These are phyloP conservation scores for Pisolithus sp. DNA, from an alignment of 768 basidiomycete species.

Conservation along the genomic window DNA sequence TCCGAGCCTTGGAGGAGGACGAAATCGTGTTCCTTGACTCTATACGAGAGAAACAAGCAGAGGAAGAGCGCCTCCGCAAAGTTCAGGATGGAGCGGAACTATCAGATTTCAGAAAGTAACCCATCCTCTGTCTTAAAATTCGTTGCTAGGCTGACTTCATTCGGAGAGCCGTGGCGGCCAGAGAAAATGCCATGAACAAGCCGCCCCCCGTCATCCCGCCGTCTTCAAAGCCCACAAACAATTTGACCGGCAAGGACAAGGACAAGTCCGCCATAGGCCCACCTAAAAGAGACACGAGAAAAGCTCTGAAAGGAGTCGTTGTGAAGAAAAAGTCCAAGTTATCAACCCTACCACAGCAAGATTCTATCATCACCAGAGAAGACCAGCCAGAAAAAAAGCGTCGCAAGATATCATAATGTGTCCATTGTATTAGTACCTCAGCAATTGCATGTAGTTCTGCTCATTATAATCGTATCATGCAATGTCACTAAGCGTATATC, in stretches of 20 bases:
- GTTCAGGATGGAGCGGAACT: conserved; percentile 75
- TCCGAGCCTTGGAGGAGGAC: conserved; percentile 84
- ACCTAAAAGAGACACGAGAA: conserved; percentile 59
- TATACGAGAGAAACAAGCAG: conserved; percentile 65
- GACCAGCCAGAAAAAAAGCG: conserved; percentile 49
- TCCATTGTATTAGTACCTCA: conserved; percentile 10
- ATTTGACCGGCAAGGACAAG: conserved; percentile 19
- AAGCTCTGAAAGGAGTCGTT: conserved; percentile 68
- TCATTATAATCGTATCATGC: not conserved
- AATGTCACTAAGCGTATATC: conserved; percentile 1
- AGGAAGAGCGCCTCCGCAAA: conserved; percentile 70
- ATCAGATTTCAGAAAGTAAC: conserved; percentile 70
- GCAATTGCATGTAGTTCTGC: not conserved
- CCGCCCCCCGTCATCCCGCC: conserved; percentile 27
- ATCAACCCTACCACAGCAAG: conserved; percentile 13
- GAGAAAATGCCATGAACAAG: conserved; percentile 46
- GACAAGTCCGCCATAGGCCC: conserved; percentile 24
- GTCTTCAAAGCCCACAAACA: conserved; percentile 24
- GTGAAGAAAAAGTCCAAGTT: conserved; percentile 68
- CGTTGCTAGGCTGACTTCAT: conserved; percentile 8
- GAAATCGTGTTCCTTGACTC: conserved; percentile 87
- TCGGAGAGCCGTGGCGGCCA: conserved; percentile 63
- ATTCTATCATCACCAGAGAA: conserved; percentile 15
- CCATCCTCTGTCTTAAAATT: not conserved
- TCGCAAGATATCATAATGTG: conserved; percentile 37